phyloP scores from a whole-genome alignment of 1,284 basidiomycete species.

The Ceratobasidium sp. region DNA sequence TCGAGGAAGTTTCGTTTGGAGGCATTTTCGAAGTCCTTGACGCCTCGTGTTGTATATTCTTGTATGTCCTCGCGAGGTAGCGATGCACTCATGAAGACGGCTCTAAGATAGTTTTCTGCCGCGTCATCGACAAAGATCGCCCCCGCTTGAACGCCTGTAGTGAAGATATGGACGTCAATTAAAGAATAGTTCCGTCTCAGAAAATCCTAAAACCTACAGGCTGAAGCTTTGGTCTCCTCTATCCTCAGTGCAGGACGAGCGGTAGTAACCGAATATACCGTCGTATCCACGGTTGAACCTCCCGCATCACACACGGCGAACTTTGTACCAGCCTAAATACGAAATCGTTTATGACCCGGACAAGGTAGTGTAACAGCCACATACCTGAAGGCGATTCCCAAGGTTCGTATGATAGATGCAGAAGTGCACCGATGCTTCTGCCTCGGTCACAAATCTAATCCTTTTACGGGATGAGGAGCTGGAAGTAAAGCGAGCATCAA shows the following conservation, averaged over 20 bases:
- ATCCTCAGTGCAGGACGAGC: slow-evolving; percentile 28
- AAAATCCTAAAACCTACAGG: slow-evolving; percentile 18
- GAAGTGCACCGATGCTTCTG: slow-evolving; percentile 46
- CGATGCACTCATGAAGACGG: background rate
- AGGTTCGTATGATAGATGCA: slow-evolving; percentile 43
- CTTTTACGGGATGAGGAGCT: background rate
- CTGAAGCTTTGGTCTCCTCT: slow-evolving; percentile 37
- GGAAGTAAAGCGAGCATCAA: slow-evolving; percentile 27
- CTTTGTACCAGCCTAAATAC: slow-evolving; percentile 26
- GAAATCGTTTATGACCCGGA: background rate
- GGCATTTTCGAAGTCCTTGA: slow-evolving; percentile 28
- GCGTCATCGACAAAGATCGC: slow-evolving; percentile 39
- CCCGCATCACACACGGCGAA: slow-evolving; percentile 46
- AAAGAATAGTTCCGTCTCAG: background rate
- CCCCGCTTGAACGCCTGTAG: slow-evolving; percentile 42
- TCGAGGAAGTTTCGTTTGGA: slow-evolving; percentile 25
- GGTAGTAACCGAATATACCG: slow-evolving; percentile 38
- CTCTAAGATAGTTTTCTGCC: slow-evolving; percentile 13
- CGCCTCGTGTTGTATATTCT: slow-evolving; percentile 10
- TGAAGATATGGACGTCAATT: background rate
- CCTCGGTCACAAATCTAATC: slow-evolving; percentile 44
- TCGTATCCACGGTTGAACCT: slow-evolving; percentile 45
- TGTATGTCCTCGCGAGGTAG: slow-evolving; percentile 12
- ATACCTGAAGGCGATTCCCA: slow-evolving; percentile 26
- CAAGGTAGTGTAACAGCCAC: background rate